Base-by-base conservation (phyloP, 768 basidiomycete species). In the Peribolospora baueri region DNA sequence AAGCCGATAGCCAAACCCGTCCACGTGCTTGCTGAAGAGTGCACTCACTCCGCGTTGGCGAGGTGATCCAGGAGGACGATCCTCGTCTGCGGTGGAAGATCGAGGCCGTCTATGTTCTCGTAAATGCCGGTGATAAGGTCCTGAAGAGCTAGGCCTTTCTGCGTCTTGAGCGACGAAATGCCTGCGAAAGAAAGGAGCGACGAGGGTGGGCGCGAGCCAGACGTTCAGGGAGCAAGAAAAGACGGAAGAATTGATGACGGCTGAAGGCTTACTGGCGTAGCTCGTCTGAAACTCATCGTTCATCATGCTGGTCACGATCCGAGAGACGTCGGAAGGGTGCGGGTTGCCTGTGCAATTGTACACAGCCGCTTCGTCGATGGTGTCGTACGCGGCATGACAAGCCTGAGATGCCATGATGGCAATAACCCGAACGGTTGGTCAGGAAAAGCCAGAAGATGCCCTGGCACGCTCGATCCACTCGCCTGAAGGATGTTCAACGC, bases 271-370 rank as follows among this genome's bases (percentile, higher is more conserved):
- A 72, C 71, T 62, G 13, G 63, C 62, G 65, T 88, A 88, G 13
- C 82, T 79, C 0, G 82, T 88, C 1, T 86, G 87, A 61, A 97
- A 97, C 62, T 93, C 88, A 61, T 95, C 88, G 4, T 81, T 76
- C 64, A 97, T 76, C 93, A 98, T 97, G 7, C 83, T 84, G 59
- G 84, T 80, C 41, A 97, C 84, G 46, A 98, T 82, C 8, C 77
- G 76, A 64, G 90, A 86, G 49, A 98, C 86, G 68, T 98, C 93
- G 38, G 77, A 75, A 0, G 93, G 93, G 65, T 95, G 88, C 14
- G 93, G 93, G 61, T 80, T 90, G 46, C 93, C 93, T 0, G 93
- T 97, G 66, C 91, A 97, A 60, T 82, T 85, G 67, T 97, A 98
- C 36, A 98, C 78, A 59, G 93, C 87, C 0, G 78, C 77, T 69